Evolutionary conservation across 352 stramenopile genomes (phyloP).

Genomic region (Halophytophthora polymorphica): DNA sequence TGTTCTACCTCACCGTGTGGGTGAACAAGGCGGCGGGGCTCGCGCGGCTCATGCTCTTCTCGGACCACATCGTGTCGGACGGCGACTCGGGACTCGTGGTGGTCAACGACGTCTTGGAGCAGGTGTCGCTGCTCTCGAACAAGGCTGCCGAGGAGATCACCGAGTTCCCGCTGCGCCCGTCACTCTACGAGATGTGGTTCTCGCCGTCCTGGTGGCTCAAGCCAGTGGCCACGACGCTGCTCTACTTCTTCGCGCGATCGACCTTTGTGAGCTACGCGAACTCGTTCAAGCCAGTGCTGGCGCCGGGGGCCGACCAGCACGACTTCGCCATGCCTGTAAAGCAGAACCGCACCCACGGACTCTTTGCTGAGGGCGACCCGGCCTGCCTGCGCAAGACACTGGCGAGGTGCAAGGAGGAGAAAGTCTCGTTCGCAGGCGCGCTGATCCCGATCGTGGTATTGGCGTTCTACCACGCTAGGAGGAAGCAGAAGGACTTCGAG

Average conservation of each 20-base stretch:
- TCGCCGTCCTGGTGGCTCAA: background rate
- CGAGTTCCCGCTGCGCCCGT: conserved; percentile 7
- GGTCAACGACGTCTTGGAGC: conserved; percentile 27
- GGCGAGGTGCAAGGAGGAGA: conserved; percentile 21
- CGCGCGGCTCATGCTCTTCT: conserved; percentile 25
- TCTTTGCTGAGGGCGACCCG: conserved; percentile 21
- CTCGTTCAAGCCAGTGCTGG: conserved; percentile 1
- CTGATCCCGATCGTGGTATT: conserved; percentile 10
- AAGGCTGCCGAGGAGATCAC: background rate
- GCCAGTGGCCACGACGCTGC: background rate
- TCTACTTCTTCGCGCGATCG: background rate
- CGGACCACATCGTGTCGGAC: conserved; percentile 32
- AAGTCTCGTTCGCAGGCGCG: conserved; percentile 20
- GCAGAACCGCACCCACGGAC: conserved; percentile 23
- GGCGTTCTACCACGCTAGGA: conserved; percentile 2
- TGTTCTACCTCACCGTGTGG: conserved; percentile 22
- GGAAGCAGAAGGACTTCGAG: no score
- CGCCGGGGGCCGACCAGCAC: conserved; percentile 5
- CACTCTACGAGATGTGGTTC: conserved; percentile 17
- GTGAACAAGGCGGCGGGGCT: background rate
- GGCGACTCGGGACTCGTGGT: conserved; percentile 17
- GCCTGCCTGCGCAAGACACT: conserved; percentile 23
- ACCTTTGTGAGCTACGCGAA: background rate
- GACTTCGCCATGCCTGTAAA: conserved; percentile 15
- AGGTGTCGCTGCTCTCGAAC: conserved; percentile 6